Evolutionary conservation across 2,329 filamentous ascomycete genomes (phyloP).

Genomic region (Hymenoscyphus salicellus): DNA sequence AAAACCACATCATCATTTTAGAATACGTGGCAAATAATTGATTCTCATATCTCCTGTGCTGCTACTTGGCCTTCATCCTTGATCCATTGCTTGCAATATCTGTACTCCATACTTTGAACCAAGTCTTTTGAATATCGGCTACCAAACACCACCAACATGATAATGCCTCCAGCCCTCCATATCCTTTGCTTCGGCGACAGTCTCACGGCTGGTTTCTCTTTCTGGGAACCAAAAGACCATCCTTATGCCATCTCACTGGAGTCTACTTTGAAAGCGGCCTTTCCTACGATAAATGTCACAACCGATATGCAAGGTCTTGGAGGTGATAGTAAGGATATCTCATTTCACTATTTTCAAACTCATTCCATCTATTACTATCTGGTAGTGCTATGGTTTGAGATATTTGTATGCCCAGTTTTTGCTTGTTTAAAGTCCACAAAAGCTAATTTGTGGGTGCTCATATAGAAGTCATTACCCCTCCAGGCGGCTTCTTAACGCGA

Average conservation of each 20-base stretch:
- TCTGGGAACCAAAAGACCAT: constrained; percentile 42
- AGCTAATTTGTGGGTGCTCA: neutral
- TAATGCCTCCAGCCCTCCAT: constrained; percentile 22
- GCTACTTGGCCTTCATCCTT: neutral
- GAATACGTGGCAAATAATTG: neutral
- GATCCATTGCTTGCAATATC: neutral
- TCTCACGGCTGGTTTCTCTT: constrained; percentile 56
- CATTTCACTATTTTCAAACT: neutral
- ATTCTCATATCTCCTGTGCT: neutral
- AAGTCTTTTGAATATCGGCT: neutral
- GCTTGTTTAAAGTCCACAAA: neutral
- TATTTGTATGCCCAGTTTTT: neutral
- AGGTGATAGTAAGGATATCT: constrained; percentile 42
- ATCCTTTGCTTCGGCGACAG: constrained; percentile 35
- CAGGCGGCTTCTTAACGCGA: constrained; percentile 31
- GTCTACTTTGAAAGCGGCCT: constrained; percentile 45
- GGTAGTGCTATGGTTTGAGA: neutral
- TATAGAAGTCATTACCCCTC: constrained; percentile 38
- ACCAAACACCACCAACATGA: constrained; percentile 19
- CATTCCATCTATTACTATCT: neutral
- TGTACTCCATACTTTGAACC: neutral
- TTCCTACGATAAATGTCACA: constrained; percentile 43
- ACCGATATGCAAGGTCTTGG: constrained; percentile 48
- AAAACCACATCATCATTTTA: constrained; percentile 4
- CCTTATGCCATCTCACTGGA: constrained; percentile 54